These are phyloP conservation scores for Oryza glaberrima DNA, from an alignment of 176 grass and related monocot species.

Conservation along the genomic window DNA sequence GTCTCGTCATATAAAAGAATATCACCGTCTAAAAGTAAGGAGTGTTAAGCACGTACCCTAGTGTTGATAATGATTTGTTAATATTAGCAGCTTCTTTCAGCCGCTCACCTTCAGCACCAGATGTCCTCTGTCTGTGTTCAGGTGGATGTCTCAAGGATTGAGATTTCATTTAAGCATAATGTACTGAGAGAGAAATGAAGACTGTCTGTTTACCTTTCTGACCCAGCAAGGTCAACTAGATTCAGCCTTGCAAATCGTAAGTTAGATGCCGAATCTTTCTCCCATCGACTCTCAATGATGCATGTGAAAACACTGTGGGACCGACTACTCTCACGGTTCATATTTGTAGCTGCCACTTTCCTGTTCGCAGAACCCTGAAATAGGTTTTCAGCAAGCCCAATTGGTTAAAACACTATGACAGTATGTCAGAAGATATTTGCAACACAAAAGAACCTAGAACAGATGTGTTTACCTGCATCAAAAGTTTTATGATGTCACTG, in stretches of 20 bases:
- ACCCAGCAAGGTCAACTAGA: slow-evolving; percentile 95
- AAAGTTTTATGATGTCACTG: slow-evolving; percentile 83
- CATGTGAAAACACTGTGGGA: slow-evolving; percentile 98
- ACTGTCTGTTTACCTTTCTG: slow-evolving; percentile 69
- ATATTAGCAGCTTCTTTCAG: slow-evolving; percentile 95
- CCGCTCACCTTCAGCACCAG: slow-evolving; percentile 96
- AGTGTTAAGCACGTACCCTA: slow-evolving; percentile 55
- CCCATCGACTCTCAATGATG: slow-evolving; percentile 89
- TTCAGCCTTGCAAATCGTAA: slow-evolving; percentile 94
- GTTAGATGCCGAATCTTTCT: slow-evolving; percentile 78
- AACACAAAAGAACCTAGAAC: slow-evolving; percentile 28
- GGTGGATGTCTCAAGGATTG: slow-evolving; percentile 42
- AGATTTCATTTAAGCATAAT: background rate
- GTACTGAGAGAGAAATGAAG: background rate
- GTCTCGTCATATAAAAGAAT: background rate
- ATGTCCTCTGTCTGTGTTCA: slow-evolving; percentile 85
- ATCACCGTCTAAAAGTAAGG: slow-evolving; percentile 23
- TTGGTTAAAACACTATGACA: slow-evolving; percentile 19
- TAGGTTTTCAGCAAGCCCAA: slow-evolving; percentile 17
- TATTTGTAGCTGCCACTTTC: slow-evolving; percentile 93
- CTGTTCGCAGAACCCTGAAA: slow-evolving; percentile 87
- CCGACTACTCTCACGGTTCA: slow-evolving; percentile 93
- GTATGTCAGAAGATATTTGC: slow-evolving; percentile 7
- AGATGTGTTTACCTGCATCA: slow-evolving; percentile 66
- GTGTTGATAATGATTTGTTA: slow-evolving; percentile 97